Base-by-base conservation (phyloP, 1,139 yeast species). In the Yamadazyma pseudoaaseri region DNA sequence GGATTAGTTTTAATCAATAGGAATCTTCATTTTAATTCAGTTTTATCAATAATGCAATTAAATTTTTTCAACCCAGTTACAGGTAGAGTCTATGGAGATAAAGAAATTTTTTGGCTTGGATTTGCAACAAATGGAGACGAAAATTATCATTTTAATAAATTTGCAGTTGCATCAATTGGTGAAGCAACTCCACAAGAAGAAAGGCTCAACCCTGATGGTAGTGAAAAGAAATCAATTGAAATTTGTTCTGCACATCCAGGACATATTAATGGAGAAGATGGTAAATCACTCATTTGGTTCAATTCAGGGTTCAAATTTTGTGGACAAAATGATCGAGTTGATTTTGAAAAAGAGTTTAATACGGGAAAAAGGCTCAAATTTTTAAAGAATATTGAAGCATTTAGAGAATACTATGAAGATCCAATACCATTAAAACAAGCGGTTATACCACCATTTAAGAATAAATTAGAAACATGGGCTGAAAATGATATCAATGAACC, bases 161-260 rank as follows among this genome's bases (percentile, higher is more conserved):
- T 38, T 35, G 35, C 36, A 23, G 62, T 64, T 6, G 68, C 64
- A 6, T 52, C 67, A 2, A 45, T 61, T 27, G 68, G 68, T 7
- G 42, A 38, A 13, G 42, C 47, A 20, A 60, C 66, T 10, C 57
- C 60, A 4, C 28, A 21, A 14, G 26, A 30, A 5, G 56, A 58
- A 11, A 38, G 60, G 32, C 30, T 48, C 7, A 49, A 43, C 27
- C 24, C 37, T 6, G 48, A 54, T 21, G 61, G 61, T 2, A 37
- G 46, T 8, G 36, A 46, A 1, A 48, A 45, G 31, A 31, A 41
- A 11, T 45, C 62, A 6, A 42, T 37, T 35, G 76, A 70, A 43
- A 26, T 69, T 5, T 69, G 75, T 38, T 58, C 71, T 4, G 61
- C 69, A 10, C 75, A 69, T 43, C 75, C 76, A 1, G 75, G 69